These are phyloP conservation scores for Orbilia javanica DNA, from an alignment of 2,329 filamentous ascomycete genomes.

Conservation along the genomic window DNA sequence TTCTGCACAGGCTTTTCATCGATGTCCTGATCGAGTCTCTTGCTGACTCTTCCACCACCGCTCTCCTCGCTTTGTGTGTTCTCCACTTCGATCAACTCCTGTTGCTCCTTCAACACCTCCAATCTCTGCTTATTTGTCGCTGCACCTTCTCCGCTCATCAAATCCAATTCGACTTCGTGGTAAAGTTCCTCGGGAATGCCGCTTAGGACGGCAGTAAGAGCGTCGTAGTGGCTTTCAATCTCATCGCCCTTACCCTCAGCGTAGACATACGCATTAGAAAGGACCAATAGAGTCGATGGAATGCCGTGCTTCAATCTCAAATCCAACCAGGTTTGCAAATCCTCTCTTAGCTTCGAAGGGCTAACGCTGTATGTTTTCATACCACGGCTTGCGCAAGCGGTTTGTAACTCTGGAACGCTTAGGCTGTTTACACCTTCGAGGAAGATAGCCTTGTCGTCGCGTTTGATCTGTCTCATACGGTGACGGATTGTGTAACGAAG, in stretches of 20 bases:
- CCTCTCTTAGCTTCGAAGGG: conserved; percentile 85
- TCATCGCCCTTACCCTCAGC: conserved; percentile 85
- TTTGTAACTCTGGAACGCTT: conserved; percentile 92
- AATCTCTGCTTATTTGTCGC: conserved; percentile 99
- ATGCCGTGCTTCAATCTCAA: conserved; percentile 92
- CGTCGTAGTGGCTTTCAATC: conserved; percentile 89
- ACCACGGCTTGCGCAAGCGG: conserved; percentile 89
- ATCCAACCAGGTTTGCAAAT: conserved; percentile 93
- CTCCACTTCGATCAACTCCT: conserved; percentile 97
- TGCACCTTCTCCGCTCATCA: conserved; percentile 94
- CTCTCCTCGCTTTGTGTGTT: conserved; percentile 87
- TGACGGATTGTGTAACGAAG: conserved; percentile 96
- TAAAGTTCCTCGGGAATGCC: conserved; percentile 97
- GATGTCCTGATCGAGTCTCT: conserved; percentile 84
- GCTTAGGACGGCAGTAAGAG: conserved; percentile 89
- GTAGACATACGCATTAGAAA: conserved; percentile 99
- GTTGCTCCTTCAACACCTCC: conserved; percentile 97
- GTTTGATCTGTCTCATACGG: conserved; percentile 99
- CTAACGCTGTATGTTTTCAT: conserved; percentile 93
- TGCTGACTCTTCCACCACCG: conserved; percentile 67
- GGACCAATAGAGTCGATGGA: conserved; percentile 92
- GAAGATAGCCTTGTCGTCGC: conserved; percentile 92
- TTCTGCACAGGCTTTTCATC: conserved; percentile 83
- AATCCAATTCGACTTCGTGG: conserved; percentile 99
- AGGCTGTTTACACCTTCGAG: conserved; percentile 94